Base-by-base conservation (phyloP, 1,284 basidiomycete genomes). In the Ustilago tritici region DNA sequence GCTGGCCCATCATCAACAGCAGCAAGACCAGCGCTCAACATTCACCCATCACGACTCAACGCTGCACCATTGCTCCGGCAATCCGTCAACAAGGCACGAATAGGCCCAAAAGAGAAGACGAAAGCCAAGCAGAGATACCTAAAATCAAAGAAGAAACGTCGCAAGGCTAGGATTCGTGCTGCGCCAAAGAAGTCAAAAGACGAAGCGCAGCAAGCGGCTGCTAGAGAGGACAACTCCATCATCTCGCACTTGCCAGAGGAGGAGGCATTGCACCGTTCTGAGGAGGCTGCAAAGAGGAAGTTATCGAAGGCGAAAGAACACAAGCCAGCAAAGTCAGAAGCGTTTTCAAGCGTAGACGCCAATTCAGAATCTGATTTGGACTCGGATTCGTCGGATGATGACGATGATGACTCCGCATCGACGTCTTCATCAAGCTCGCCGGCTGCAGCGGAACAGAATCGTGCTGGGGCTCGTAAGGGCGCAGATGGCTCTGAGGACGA, bases 101-200 rank as follows among this genome's bases (percentile, higher is more conserved):
- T 61, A 1, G 67, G 70, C 6, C 64, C 69, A 11, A 79, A 67
- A 56, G 73, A 73, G 11, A 84, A 83, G 61, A 85, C 84, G 2
- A 84, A 80, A 57, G 84, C 84, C 19, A 85, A 85, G 60, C 74
- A 80, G 53, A 58, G 84, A 34, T 85, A 85, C 53, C 65, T 84
- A 28, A 81, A 82, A 17, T 81, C 79, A 4, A 85, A 85, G 64
- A 85, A 85, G 61, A 71, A 78, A 5, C 63, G 83, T 12, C 70
- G 80, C 11, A 85, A 84, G 57, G 78, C 78, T 1, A 72, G 69
- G 32, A 70, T 70, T 34, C 63, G 70, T 17, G 69, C 80, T n/a
- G 70, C 66, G 14, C 79, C 81, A 1, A 83, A 79, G 57, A 67
- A 78, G 54, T 58, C 68, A 12, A 81, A 80, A 56, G 61, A 63